A percentile compares a stretch with the other conserved stretches of the same genome.
Conservation (phyloP, 805 yeast genomes). For the Sugiyamaella lignohabitans region DNA sequence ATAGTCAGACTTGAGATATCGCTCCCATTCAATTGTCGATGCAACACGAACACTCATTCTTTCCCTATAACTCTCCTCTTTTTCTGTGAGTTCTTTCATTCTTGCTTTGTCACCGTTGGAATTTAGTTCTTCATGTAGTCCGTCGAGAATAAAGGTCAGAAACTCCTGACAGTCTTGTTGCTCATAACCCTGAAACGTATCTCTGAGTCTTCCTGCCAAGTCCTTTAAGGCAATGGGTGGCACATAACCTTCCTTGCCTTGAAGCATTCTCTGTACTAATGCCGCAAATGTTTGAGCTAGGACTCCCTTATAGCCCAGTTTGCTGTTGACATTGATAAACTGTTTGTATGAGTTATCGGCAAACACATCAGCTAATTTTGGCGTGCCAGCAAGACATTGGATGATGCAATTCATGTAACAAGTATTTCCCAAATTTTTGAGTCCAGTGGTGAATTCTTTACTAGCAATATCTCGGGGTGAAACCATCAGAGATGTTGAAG, state of each 20-base stretch:
- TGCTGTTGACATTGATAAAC: conserved; percentile 66
- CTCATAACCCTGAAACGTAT: conserved; percentile 56
- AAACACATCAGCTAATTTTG: conserved; percentile 57
- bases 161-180: conserved; percentile 88
- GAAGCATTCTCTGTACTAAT: conserved; percentile 49
- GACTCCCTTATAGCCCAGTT: conserved; percentile 74
- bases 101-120: conserved; percentile 51
- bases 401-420: conserved; percentile 88
- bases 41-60: conserved; percentile 69
- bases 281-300: conserved; percentile 63
- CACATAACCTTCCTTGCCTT: conserved; percentile 42
- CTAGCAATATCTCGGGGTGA: no score
- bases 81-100: conserved; percentile 53
- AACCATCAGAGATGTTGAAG: background rate
- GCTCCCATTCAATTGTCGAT: conserved; percentile 86
- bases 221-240: conserved; percentile 61
- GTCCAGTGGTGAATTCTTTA: conserved; percentile 54
- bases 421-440: conserved; percentile 78
- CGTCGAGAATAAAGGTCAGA: conserved; percentile 64
- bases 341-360: conserved; percentile 52
- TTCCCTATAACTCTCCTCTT: conserved; percentile 71
- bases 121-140: conserved; percentile 78
- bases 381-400: conserved; percentile 79
- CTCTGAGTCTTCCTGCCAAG: conserved; percentile 59
- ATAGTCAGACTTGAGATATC: conserved; percentile 70